Evolutionary conservation across 2,329 filamentous ascomycete genomes (phyloP).

Genomic region (Thermoascus crustaceus): DNA sequence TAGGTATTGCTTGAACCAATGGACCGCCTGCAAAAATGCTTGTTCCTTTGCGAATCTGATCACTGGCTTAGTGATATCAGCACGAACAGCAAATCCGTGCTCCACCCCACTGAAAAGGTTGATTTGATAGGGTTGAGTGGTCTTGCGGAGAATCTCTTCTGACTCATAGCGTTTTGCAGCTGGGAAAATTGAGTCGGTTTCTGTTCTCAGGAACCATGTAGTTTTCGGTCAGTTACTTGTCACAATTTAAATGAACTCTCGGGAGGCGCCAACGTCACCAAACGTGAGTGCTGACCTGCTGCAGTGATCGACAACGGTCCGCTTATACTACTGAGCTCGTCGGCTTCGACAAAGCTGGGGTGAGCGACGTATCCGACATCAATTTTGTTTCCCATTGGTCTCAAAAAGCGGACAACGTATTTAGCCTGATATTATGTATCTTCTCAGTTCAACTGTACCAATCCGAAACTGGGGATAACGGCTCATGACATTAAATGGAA

Average conservation of each 20-base stretch:
- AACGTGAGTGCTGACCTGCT: slow-evolving; percentile 24
- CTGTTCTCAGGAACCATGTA: slow-evolving; percentile 19
- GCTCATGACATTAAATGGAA: no score
- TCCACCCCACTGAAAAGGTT: slow-evolving; percentile 58
- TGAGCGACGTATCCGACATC: slow-evolving; percentile 64
- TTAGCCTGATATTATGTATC: slow-evolving; percentile 21
- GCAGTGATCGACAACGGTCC: slow-evolving; percentile 58
- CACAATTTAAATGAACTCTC: no score
- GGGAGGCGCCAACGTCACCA: no score
- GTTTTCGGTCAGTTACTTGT: no score
- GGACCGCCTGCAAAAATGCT: slow-evolving; percentile 64
- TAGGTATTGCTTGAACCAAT: slow-evolving; percentile 51
- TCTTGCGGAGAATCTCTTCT: slow-evolving; percentile 48
- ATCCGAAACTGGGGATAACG: no score
- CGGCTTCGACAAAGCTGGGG: slow-evolving; percentile 60
- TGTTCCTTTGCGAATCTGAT: slow-evolving; percentile 64
- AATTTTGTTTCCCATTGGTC: slow-evolving; percentile 47
- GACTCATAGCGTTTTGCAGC: slow-evolving; percentile 49
- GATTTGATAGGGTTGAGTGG: slow-evolving; percentile 59
- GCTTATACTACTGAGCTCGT: slow-evolving; percentile 54
- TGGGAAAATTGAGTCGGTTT: slow-evolving; percentile 52
- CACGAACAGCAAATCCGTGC: slow-evolving; percentile 66
- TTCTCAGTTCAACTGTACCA: no score
- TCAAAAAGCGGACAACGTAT: slow-evolving; percentile 61
- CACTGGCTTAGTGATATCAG: slow-evolving; percentile 47